Base-by-base conservation (phyloP, 2,329 filamentous ascomycete species). In the Macrophomina pseudophaseolina region DNA sequence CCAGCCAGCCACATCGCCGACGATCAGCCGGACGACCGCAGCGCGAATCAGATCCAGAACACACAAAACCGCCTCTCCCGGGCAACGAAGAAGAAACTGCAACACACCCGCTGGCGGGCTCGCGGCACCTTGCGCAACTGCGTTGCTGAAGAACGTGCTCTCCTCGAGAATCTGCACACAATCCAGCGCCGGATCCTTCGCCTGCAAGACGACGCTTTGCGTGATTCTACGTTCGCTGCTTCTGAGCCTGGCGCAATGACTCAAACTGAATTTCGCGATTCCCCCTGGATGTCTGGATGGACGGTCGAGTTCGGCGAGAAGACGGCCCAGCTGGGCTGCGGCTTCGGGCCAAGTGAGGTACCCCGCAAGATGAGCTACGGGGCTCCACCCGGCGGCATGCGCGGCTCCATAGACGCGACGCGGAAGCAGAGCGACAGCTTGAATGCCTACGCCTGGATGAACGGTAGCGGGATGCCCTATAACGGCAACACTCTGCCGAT, bases 71-170 rank as follows among this genome's bases (percentile, higher is more conserved):
- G 32, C 3, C 64, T 66, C 16, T 32, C 40, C 7, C 64, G 64
- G n/a, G 28, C 54, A 7, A 44, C 46, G 16, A 66, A 54, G 35
- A 66, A 66, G 58, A 66, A 62, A 30, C 48, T 66, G 23, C 54
- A 66, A 30, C 56, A 66, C 35, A 62, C 32, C n/a, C 65, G 65
- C 65, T 66, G 65, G 65, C 65, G 65, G 14, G 65, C 56, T 58
- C 54, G 56, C 16, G 23, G 54, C 5, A 53, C 65, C 5, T 32
- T 66, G 35, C 54, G 65, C 54, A 62, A 60, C 65, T 60, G 54
- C 38, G 11, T 42, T 8, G 28, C 35, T 23, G 65, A 66, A 30
- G 23, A 66, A 46, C 14, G 38, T 12, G 65, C 56, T 5, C 65
- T 66, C 18, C 56, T 66, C n/a, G 38, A 62, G 44, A 62, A 33